Conservation (phyloP, 176 grass and related monocot species). For the Alopecurus myosuroides region DNA sequence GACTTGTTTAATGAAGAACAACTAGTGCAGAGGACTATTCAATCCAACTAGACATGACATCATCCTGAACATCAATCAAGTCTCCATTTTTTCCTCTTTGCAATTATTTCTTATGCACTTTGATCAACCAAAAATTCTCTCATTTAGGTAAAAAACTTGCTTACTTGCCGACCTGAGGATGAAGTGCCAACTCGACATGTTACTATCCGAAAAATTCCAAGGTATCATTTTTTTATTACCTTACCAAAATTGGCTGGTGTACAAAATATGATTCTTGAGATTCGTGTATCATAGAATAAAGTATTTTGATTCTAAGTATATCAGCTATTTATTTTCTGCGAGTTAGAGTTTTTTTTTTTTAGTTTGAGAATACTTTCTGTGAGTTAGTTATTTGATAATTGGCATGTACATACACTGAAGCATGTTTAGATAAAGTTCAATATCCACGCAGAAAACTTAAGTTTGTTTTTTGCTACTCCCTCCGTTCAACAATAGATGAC, state of each 20-base stretch:
- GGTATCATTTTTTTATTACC: slow-evolving; percentile 45
- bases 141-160: slow-evolving; percentile 93
- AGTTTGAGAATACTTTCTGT: not conserved
- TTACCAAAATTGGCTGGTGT: slow-evolving; percentile 6
- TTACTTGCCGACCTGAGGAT: slow-evolving; percentile 79
- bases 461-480: too few relatives aligned
- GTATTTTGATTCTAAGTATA: not conserved
- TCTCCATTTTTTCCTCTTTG: not conserved
- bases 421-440: not conserved
- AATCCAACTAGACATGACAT: not conserved
- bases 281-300: not conserved
- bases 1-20: not conserved
- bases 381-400: not conserved
- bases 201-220: slow-evolving; percentile 98
- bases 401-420: not conserved
- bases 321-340: not conserved
- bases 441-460: not conserved
- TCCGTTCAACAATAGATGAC: too few relatives aligned
- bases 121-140: not conserved
- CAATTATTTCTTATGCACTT: slow-evolving; percentile 1
- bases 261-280: not conserved
- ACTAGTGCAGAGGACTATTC: not conserved
- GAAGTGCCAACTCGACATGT: slow-evolving; percentile 84
- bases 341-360: not conserved
- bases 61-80: not conserved